Evolutionary conservation across 331 rosid genomes (phyloP).

Genomic region (Erythrophleum ivorense): DNA sequence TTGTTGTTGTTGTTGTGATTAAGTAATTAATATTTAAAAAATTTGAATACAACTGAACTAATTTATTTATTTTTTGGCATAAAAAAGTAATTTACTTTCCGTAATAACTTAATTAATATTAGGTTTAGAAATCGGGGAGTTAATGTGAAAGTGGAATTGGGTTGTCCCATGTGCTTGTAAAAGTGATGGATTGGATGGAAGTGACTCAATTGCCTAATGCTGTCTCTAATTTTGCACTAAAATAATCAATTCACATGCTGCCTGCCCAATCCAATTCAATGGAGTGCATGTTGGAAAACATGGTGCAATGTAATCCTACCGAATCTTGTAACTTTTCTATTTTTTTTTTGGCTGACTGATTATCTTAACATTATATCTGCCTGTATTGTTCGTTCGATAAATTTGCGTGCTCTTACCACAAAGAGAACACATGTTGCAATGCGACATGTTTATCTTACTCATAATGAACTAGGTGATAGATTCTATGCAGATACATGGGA

Average conservation of each 20-base stretch:
- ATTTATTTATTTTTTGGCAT: too few species aligned
- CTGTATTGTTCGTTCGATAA: background rate
- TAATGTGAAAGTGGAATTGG: constrained; percentile 17
- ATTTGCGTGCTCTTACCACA: too few species aligned
- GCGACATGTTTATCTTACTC: too few species aligned
- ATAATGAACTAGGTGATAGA: too few species aligned
- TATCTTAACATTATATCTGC: background rate
- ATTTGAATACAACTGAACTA: too few species aligned
- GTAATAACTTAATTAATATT: background rate
- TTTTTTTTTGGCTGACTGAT: background rate
- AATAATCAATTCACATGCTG: background rate
- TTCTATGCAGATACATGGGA: too few species aligned
- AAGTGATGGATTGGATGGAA: background rate
- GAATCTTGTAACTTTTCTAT: background rate
- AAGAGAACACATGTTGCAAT: too few species aligned
- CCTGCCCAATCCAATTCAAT: background rate
- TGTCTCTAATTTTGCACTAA: too few species aligned
- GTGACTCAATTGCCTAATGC: background rate
- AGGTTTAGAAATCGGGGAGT: background rate
- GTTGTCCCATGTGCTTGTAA: background rate
- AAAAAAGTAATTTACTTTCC: too few species aligned
- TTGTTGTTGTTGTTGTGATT: too few species aligned
- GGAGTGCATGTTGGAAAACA: background rate
- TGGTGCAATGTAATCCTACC: background rate
- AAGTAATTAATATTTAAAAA: too few species aligned